Base-by-base conservation (phyloP, 169 alveolate species). In the Plasmodium falciparum region DNA sequence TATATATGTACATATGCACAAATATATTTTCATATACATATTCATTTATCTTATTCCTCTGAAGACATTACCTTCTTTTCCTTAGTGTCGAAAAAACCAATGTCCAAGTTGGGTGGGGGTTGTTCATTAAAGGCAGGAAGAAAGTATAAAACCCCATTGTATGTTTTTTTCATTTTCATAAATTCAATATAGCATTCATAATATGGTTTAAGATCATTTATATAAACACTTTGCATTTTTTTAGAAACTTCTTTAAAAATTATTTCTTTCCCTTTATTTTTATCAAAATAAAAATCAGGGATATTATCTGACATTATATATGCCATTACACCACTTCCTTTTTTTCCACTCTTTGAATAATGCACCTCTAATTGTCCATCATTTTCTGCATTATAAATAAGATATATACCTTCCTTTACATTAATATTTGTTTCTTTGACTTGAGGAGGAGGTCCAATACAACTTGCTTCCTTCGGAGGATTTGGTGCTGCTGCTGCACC, bases 91-190 rank as follows among this genome's bases (percentile, higher is more conserved):
- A 73, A 88, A 61, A 90, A 73, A 6, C 91, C 56, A 26, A 94
- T 50, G 45, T 54, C 85, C 20, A 85, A 71, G 70, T 65, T 90
- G 0, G 96, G 95, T 2, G 96, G 96, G 3, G 96, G 96, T 11
- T 93, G 89, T 26, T 91, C 83, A 3, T 66, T 88, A 33, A 92
- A 92, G n/a, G 94, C 94, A 39, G 90, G 91, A 45, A 94, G 61
- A n/a, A 94, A 80, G 62, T 94, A 94, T 33, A 93, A 45, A n/a
- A 56, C 59, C 11, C 95, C 95, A 45, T 91, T 80, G 88, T 52
- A 65, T 33, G 92, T 69, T 39, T 39, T 75, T 52, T 91, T 72
- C 26, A 92, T 56, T 45, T 92, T 92, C 66, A 94, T 65, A 49
- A 93, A 94, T 66, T 92, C 75, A 20, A 66, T 66, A 76, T 93